Percentiles rank a stretch among this genome's conserved stretches.
Conservation (phyloP, 805 yeast species). For the Teunomyces atbi region DNA sequence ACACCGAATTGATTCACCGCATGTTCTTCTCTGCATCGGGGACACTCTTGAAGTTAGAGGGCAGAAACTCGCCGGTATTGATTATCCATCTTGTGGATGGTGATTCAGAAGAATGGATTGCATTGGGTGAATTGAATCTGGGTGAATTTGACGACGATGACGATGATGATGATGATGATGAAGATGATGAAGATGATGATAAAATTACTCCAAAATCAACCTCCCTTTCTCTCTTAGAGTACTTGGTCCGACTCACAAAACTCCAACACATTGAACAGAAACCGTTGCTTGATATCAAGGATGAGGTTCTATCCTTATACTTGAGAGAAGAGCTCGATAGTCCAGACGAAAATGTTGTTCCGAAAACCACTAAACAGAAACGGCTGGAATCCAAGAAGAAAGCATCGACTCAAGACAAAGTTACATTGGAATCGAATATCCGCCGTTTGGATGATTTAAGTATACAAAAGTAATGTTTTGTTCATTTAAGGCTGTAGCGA, state of each 20-base stretch:
- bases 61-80: constrained; percentile 61
- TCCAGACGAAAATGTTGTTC: constrained; percentile 9
- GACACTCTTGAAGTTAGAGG: constrained; percentile 58
- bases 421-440: constrained; percentile 30
- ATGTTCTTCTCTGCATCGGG: constrained; percentile 74
- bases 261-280: constrained; percentile 60
- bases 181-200: not conserved
- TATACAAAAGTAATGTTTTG: constrained; percentile 9
- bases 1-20: constrained; percentile 44
- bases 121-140: constrained; percentile 17
- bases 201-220: constrained; percentile 11
- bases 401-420: constrained; percentile 10
- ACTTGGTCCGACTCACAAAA: constrained; percentile 56
- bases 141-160: constrained; percentile 14
- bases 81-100: constrained; percentile 47
- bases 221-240: constrained; percentile 62
- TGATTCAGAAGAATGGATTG: constrained; percentile 19
- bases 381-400: constrained; percentile 9
- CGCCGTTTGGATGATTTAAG: constrained; percentile 31
- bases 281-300: constrained; percentile 54
- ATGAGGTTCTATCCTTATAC: constrained; percentile 62
- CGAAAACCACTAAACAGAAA: constrained; percentile 16
- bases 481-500: not conserved
- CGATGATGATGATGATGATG: constrained; percentile 10
- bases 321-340: constrained; percentile 51